Percentiles rank a stretch among this genome's conserved stretches.
phyloP scores from a whole-genome alignment of 202 grass and related monocot species.

The Schoenoplectus triqueter region DNA sequence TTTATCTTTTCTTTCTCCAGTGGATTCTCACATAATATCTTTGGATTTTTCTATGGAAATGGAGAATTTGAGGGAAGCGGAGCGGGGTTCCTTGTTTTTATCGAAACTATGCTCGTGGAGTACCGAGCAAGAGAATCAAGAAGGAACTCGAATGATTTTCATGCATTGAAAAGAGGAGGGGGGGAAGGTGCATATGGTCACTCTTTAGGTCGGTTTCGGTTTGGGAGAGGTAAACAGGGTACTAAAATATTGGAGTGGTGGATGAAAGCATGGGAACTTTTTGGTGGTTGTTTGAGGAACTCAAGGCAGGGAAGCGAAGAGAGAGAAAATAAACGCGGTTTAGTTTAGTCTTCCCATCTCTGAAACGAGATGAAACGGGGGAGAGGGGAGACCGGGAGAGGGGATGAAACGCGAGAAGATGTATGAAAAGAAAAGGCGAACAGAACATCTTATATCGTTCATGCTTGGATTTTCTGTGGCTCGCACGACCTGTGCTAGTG shows the following conservation, averaged over 20 bases:
- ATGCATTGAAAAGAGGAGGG: conserved; percentile 41
- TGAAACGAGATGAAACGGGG: conserved; percentile 23
- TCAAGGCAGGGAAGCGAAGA: conserved; percentile 14
- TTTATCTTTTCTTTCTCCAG: background rate
- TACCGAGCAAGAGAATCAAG: background rate
- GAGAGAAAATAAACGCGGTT: conserved; percentile 25
- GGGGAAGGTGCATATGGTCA: conserved; percentile 27
- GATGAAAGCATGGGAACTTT: conserved; percentile 37
- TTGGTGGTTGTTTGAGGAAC: conserved; percentile 44
- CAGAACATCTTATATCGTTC: background rate
- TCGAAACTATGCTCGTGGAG: conserved; percentile 25
- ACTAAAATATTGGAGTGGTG: conserved; percentile 33
- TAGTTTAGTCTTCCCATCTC: background rate
- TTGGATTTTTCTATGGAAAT: background rate
- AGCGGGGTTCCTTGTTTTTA: conserved; percentile 18
- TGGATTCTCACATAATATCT: background rate
- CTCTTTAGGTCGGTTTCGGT: conserved; percentile 19
- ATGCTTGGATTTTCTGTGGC: background rate
- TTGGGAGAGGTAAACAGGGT: conserved; percentile 38
- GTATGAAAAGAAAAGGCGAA: background rate
- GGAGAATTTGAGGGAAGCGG: conserved; percentile 29
- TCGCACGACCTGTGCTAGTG: background rate
- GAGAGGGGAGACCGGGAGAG: background rate
- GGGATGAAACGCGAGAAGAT: conserved; percentile 19
- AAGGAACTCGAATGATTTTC: conserved; percentile 11